Percentiles rank a stretch among this genome's conserved stretches.
These are phyloP conservation scores for Fusarium sterilihyphosum DNA, from an alignment of 2,329 filamentous ascomycete species.

Conservation along the genomic window DNA sequence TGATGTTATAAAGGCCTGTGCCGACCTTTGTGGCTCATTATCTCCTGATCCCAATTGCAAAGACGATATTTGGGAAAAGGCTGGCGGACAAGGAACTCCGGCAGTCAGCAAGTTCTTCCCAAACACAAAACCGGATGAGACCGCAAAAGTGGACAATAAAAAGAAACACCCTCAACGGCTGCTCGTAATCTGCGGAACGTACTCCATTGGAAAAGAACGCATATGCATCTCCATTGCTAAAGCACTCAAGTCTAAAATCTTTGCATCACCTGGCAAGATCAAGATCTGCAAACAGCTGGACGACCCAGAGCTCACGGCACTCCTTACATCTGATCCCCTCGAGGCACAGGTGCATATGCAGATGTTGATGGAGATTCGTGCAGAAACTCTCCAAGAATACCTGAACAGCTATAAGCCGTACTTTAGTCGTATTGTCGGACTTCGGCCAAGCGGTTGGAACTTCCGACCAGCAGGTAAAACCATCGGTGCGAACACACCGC, in stretches of 20 bases:
- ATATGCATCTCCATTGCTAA: slow-evolving; percentile 93
- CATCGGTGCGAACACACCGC: slow-evolving; percentile 64
- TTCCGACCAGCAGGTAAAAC: slow-evolving; percentile 74
- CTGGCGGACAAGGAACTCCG: slow-evolving; percentile 54
- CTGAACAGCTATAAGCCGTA: slow-evolving; percentile 80
- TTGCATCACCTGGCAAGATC: slow-evolving; percentile 83
- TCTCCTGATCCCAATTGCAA: slow-evolving; percentile 69
- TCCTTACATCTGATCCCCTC: slow-evolving; percentile 81
- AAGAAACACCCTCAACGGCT: slow-evolving; percentile 65
- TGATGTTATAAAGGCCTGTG: slow-evolving; percentile 87
- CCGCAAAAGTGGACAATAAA: slow-evolving; percentile 43
- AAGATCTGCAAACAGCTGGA: slow-evolving; percentile 86
- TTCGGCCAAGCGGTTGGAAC: slow-evolving; percentile 94
- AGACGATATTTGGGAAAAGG: slow-evolving; percentile 58
- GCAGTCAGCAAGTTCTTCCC: slow-evolving; percentile 65
- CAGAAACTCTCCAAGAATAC: slow-evolving; percentile 92
- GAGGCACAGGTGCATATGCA: slow-evolving; percentile 99
- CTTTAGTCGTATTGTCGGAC: slow-evolving; percentile 88
- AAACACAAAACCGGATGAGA: slow-evolving; percentile 47
- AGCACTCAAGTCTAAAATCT: slow-evolving; percentile 88
- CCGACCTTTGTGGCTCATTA: slow-evolving; percentile 84
- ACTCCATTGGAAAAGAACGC: slow-evolving; percentile 97
- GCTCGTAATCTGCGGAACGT: slow-evolving; percentile 93
- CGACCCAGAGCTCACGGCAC: slow-evolving; percentile 80
- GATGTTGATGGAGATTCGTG: slow-evolving; percentile 90